phyloP scores from a whole-genome alignment of 78 protist species.

The Dictyostelium intermedium region DNA sequence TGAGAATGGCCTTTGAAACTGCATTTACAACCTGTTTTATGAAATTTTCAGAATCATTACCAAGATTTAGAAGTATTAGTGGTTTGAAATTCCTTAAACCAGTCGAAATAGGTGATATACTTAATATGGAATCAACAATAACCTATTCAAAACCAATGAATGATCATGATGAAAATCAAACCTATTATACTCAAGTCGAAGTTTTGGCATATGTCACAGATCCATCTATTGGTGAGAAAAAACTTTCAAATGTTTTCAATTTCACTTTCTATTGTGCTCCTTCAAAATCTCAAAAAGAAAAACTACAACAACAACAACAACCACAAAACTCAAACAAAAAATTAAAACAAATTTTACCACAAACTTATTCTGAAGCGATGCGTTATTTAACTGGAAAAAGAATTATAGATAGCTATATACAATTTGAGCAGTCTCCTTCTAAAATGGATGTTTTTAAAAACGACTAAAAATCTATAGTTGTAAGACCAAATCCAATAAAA shows the following conservation, averaged over 20 bases:
- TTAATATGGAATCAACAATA: constrained; percentile 45
- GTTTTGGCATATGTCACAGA: constrained; percentile 61
- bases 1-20: constrained; percentile 72
- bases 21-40: constrained; percentile 55
- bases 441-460: not conserved
- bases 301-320: not conserved
- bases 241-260: constrained; percentile 59
- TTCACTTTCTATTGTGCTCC: constrained; percentile 69
- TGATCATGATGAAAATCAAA: not conserved
- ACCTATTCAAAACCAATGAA: constrained; percentile 24
- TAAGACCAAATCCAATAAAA: too few relatives aligned
- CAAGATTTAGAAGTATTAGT: constrained; percentile 62
- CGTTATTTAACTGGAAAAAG: constrained; percentile 57
- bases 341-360: constrained; percentile 50
- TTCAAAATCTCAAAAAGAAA: not conserved
- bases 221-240: constrained; percentile 37
- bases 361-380: constrained; percentile 76
- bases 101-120: constrained; percentile 76
- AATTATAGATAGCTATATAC: constrained; percentile 35
- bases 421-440: not conserved
- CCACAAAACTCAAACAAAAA: not conserved
- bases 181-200: constrained; percentile 52
- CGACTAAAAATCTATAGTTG: not conserved
- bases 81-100: constrained; percentile 57
- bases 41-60: constrained; percentile 30